Evolutionary conservation across 495 filamentous ascomycete genomes (phyloP).

Genomic region (Neurospora pannonica): DNA sequence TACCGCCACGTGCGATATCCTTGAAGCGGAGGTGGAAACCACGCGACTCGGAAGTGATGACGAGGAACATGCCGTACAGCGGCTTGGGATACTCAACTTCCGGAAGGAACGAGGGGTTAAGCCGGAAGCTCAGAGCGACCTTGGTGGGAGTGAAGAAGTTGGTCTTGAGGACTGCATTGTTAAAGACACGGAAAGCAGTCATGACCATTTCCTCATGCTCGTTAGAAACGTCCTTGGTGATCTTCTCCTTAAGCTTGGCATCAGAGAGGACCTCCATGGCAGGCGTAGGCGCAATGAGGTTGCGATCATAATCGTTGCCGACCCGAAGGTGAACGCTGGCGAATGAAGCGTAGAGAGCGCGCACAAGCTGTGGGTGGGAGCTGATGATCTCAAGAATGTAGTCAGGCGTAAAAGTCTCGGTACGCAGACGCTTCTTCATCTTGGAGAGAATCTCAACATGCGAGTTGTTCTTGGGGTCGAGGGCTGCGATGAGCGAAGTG

Average conservation of each 20-base stretch:
- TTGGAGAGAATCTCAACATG: conserved; percentile 90
- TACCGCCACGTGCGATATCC: conserved; percentile 93
- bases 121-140: conserved; percentile 91
- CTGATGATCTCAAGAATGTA: conserved; percentile 97
- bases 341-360: conserved; percentile 83
- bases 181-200: conserved; percentile 94
- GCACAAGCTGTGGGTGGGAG: conserved; percentile 79
- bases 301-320: conserved; percentile 63
- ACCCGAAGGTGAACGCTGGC: conserved; percentile 81
- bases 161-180: conserved; percentile 82
- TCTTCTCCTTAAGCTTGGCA: conserved; percentile 64
- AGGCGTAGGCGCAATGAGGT: conserved; percentile 56
- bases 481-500: conserved; percentile 67
- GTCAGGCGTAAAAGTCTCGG: conserved; percentile 94
- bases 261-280: conserved; percentile 73
- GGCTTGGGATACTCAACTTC: conserved; percentile 87
- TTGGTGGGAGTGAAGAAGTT: conserved; percentile 99
- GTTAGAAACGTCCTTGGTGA: conserved; percentile 72
- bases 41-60: conserved; percentile 92
- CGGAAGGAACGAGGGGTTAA: conserved; percentile 83
- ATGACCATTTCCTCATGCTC: conserved; percentile 98
- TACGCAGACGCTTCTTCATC: conserved; percentile 89
- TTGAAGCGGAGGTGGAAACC: conserved; percentile 97
- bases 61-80: conserved; percentile 95
- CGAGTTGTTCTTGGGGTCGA: conserved; percentile 62